phyloP scores from a whole-genome alignment of 2,329 filamentous ascomycete genomes.

The Venturia asperata region DNA sequence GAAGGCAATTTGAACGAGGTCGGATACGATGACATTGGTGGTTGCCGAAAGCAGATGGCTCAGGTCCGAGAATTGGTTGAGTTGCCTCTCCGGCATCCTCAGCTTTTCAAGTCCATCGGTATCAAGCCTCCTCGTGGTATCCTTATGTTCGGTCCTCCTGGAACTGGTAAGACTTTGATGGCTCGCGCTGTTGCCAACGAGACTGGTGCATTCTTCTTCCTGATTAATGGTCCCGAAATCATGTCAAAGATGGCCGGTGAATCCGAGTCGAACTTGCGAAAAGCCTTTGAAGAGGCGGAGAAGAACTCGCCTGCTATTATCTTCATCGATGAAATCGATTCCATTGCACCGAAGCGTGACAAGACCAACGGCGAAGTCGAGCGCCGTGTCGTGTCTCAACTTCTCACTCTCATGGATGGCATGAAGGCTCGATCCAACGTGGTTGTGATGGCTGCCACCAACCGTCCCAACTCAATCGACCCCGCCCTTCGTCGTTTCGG shows the following conservation, averaged over 20 bases:
- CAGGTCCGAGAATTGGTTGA: constrained; percentile 99
- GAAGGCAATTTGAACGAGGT: constrained; percentile 99
- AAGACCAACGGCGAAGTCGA: constrained; percentile 99
- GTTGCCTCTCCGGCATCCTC: constrained; percentile 89
- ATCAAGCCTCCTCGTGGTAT: constrained; percentile 99
- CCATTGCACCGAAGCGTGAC: constrained; percentile 97
- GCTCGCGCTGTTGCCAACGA: constrained; percentile 97
- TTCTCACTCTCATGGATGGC: constrained; percentile 96
- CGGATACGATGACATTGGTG: constrained; percentile 98
- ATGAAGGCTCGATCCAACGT: constrained; percentile 99
- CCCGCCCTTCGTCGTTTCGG: constrained; percentile 95
- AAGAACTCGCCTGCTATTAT: constrained; percentile 99
- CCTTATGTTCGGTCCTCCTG: constrained; percentile 84
- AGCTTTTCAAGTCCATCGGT: constrained; percentile 99
- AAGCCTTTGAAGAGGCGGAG: constrained; percentile 99
- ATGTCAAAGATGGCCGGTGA: constrained; percentile 99
- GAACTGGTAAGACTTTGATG: constrained; percentile 99
- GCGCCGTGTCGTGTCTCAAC: constrained; percentile 94
- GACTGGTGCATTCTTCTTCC: constrained; percentile 98
- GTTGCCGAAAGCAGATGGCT: constrained; percentile 99
- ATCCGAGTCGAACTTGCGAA: constrained; percentile 94
- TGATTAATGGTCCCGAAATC: constrained; percentile 98
- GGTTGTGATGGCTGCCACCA: constrained; percentile 98
- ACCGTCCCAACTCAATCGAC: constrained; percentile 97
- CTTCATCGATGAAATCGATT: constrained; percentile 99